These are phyloP conservation scores for Wallacemonas sp. DNA, from an alignment of 208 protist species.

Conservation along the genomic window DNA sequence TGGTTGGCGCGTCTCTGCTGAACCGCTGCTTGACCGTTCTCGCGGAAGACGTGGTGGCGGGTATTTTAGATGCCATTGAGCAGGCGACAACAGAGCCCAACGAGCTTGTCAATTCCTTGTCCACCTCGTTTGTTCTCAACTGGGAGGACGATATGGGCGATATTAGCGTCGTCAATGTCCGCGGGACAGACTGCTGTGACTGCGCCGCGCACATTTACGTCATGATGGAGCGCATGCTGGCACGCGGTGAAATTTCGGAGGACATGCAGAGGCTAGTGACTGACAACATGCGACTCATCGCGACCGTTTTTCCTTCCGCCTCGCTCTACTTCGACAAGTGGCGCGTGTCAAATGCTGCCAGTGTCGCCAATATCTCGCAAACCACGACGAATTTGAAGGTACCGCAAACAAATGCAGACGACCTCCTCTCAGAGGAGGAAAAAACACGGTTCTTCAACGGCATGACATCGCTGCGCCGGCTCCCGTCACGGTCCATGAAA, in stretches of 20 bases:
- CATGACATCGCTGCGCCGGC: background rate
- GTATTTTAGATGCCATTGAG: constrained; percentile 24
- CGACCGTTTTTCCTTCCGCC: constrained; percentile 29
- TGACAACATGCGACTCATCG: constrained; percentile 25
- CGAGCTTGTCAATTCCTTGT: constrained; percentile 29
- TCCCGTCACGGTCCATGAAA: constrained; percentile 21
- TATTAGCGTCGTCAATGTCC: constrained; percentile 29
- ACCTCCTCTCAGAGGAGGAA: constrained; percentile 21
- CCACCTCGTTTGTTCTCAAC: constrained; percentile 41
- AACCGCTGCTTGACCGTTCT: constrained; percentile 48
- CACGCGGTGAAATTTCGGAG: constrained; percentile 11
- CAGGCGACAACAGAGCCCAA: constrained; percentile 10
- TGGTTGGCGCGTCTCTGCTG: constrained; percentile 44
- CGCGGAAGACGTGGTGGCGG: constrained; percentile 25
- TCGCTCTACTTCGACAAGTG: constrained; percentile 31
- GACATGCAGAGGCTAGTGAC: constrained; percentile 2
- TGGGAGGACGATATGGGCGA: constrained; percentile 36
- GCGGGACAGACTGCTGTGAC: constrained; percentile 32
- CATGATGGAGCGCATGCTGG: constrained; percentile 25
- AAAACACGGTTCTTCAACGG: constrained; percentile 37
- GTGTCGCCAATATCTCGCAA: background rate
- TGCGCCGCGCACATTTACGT: constrained; percentile 32
- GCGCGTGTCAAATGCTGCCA: constrained; percentile 2
- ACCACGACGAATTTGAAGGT: background rate
- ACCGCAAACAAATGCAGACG: background rate